Evolutionary conservation across 306 rosid genomes (phyloP), one percentile per base, ranked within the genome.

Genomic region (Fragaria vesca): DNA sequence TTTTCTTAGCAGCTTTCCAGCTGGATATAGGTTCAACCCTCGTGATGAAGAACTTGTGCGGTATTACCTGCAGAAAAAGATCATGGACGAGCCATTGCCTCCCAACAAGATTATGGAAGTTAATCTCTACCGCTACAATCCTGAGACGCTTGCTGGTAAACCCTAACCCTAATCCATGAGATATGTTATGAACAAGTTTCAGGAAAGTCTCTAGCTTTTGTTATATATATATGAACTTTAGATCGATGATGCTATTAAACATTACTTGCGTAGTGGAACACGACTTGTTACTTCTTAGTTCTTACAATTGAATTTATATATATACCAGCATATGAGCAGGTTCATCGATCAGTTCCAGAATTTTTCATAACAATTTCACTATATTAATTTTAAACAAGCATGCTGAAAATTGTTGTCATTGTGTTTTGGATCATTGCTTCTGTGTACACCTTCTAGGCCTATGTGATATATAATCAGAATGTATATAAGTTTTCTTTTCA

Each of bases 91-190:
- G 71, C 60, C 50, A 1, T n/a, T 78, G 34, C 76, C 81, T 4
- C 34, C 61, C 8, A 66, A 78, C 40, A 52, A 67, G 28, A 58
- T 78, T 40, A 32, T 45, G 38, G 76, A 78, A 15, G 81, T 58
- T 78, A 78, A 78, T 11, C 76, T 78, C 32, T 70, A 78, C 62
- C 63, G 57, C 7, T 21, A 67, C 71, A 71, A 78, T 46, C 81
- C 81, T 0, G 76, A 78, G 7, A 34, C 26, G 2, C 81, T 78
- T 57, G 70, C 81, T n/a, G 76, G 81, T 78, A 36, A 57, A 26
- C 18, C 66, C 69, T 63, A 63, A 2, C 10, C 40, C 43, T 63
- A 63, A 11, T 60, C 46, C 46, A 42, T 42, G 46, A 7, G 11
- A 38, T 38, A 38, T 38, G 43, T 38, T 38, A 38, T 38, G 46